Evolutionary conservation across 768 basidiomycete genomes (phyloP), one percentile per base, ranked within the genome.

Genomic region (Filobasidium wieringae): DNA sequence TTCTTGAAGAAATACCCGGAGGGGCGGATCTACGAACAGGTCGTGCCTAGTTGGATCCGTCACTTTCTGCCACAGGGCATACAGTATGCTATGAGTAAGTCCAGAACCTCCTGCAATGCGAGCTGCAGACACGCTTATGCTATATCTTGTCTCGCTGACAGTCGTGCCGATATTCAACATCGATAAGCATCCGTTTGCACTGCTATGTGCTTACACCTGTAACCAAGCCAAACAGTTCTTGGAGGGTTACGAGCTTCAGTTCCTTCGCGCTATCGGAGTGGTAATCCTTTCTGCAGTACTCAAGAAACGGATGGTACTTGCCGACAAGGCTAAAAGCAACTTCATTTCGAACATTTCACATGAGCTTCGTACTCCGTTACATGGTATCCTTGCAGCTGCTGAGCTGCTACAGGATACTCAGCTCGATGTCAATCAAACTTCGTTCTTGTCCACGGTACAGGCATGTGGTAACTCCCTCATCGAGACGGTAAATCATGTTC

Each of bases 301-400:
- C 47, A 92, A 95, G 72, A 81, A 88, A 55, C 78, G 89, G 26
- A 92, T 95, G 88, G 84, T 88, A 34, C 78, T 93, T 2, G 92
- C 92, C 17, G 92, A 96, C 71, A 92, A 93, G 69, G 86, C 91
- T 1, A 95, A 93, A 75, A 84, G 85, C 63, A 71, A 88, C 41
- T 92, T 92, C 74, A 92, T 92, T 59, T 90, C 88, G 12, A 91
- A 92, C 68, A 90, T 92, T 64, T 90, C 88, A 2, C 89, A 91
- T 68, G 89, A 91, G 70, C 77, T 90, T 56, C 83, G 87, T 54
- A 95, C 91, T 31, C 92, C 91, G 4, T 74, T 96, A 45, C 91
- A 95, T 68, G 90, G 92, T 63, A 93, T 95, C 63, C 76, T 92
- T 31, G 90, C 90, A 2, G 87, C 90, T 2, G 89, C 89, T 11